These are phyloP conservation scores for Iris macrosiphon DNA, from an alignment of 106 monocot genomes.

Conservation along the genomic window DNA sequence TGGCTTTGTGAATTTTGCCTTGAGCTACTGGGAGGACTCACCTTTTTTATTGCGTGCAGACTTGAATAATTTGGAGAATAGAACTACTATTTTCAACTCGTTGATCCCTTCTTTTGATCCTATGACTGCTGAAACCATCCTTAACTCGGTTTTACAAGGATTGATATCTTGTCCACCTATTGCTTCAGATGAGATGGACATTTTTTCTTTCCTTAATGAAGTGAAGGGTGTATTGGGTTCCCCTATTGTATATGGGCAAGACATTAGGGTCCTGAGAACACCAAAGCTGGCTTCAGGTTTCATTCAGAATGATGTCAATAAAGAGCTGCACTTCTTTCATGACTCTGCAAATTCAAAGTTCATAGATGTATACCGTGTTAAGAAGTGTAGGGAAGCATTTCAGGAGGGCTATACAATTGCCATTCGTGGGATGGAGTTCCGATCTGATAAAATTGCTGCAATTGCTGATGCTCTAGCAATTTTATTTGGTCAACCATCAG, in stretches of 20 bases:
- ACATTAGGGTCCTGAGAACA: conserved; percentile 64
- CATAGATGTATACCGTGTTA: conserved; percentile 9
- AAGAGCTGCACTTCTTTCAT: conserved; percentile 48
- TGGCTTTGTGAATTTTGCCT: conserved; percentile 43
- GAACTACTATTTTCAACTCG: conserved; percentile 27
- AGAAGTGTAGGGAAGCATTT: conserved; percentile 56
- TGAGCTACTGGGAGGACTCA: conserved; percentile 59
- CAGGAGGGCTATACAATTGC: conserved; percentile 66
- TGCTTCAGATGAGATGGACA: conserved; percentile 71
- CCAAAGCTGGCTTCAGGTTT: conserved; percentile 1
- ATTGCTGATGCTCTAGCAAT: conserved; percentile 37
- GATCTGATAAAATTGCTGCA: conserved; percentile 48
- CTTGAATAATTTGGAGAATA: conserved; percentile 11
- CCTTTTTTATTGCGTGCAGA: conserved; percentile 30
- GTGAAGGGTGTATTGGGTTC: conserved; percentile 40
- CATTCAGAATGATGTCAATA: background rate
- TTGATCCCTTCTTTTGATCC: conserved; percentile 29
- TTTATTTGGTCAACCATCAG: conserved; percentile 88
- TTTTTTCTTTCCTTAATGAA: conserved; percentile 51
- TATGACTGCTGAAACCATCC: conserved; percentile 13
- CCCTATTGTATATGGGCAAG: conserved; percentile 56
- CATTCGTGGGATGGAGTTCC: conserved; percentile 68
- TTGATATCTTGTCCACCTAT: conserved; percentile 65
- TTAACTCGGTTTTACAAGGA: conserved; percentile 34
- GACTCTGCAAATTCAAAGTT: conserved; percentile 1